Evolutionary conservation across 495 filamentous ascomycete genomes (phyloP), one percentile per base, ranked within the genome.

Genomic region (Astrothelium macrocarpum): DNA sequence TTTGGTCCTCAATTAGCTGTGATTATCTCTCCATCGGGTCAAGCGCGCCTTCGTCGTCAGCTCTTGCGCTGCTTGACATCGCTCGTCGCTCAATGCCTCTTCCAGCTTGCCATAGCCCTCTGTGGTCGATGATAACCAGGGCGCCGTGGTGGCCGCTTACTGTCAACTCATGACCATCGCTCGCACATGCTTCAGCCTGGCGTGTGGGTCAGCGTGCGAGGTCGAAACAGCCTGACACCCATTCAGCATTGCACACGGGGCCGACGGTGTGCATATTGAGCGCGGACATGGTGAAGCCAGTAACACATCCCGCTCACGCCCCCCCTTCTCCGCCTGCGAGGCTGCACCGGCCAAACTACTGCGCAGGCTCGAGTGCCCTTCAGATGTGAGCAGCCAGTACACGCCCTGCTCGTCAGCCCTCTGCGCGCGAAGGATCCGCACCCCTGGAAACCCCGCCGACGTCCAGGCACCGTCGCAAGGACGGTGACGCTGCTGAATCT

Each of bases 401-500:
- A 56, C 49, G 49, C 49, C 49, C 49, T 56, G 49, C 49, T 56
- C 49, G 25, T 56, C 49, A 56, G 49, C 45, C 45, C 45, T 12
- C 45, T 20, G 45, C 23, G 45, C 45, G 10, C 49, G 49, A 56
- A 56, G 49, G 49, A 56, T 56, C 25, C 49, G 16, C 25, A 56
- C 20, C 49, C 49, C 49, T 56, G 49, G 45, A 11, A 5, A 5
- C 49, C 49, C 49, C 49, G 49, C 49, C 49, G 9, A 56, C 7
- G 26, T 7, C 49, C 49, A 56, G 49, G 49, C 49, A 56, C 49
- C 25, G 9, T 56, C 49, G 12, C 25, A 56, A 4, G 43, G 9
- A 49, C 43, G 29, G 49, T 28, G 49, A 26, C 25, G 49, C 49
- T 56, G 49, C 20, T 56, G 49, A 56, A 20, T 56, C 49, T 56